Percentiles rank a stretch among this genome's conserved stretches.
phyloP scores from a whole-genome alignment of 2,329 filamentous ascomycete genomes.

The Celoporthe dispersa region DNA sequence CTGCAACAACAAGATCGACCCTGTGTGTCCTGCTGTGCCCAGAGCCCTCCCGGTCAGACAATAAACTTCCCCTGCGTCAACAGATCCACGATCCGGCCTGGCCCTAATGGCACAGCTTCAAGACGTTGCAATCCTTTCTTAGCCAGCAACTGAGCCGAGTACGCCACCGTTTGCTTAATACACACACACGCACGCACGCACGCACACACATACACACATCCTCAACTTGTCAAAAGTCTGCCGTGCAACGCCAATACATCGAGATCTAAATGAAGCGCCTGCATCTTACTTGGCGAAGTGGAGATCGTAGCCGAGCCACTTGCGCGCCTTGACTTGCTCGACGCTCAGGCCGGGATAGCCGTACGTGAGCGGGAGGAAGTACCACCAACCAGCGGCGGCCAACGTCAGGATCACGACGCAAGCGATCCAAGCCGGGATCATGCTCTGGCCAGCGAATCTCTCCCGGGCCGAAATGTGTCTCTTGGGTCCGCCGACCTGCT shows the following conservation, averaged over 20 bases:
- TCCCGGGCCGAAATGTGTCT: conserved; percentile 79
- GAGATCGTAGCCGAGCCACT: conserved; percentile 96
- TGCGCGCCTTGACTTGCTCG: conserved; percentile 77
- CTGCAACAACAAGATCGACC: not conserved
- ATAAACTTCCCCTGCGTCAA: not conserved
- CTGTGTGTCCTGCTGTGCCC: not conserved
- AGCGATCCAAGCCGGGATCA: conserved; percentile 80
- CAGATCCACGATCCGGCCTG: not conserved
- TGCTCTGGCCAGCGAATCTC: conserved; percentile 77
- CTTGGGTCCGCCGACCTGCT: conserved; percentile 47
- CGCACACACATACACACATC: not conserved
- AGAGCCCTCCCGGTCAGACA: not conserved
- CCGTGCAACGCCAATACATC: not conserved
- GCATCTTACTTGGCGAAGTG: conserved; percentile 92
- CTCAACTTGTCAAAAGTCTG: not conserved
- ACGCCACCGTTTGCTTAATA: not conserved
- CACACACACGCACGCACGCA: not conserved
- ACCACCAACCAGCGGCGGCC: conserved; percentile 81
- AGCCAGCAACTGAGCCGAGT: not conserved
- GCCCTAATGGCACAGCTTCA: not conserved
- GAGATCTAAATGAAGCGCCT: not conserved
- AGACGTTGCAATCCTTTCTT: not conserved
- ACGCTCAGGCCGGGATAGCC: conserved; percentile 87
- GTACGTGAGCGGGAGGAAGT: conserved; percentile 94
- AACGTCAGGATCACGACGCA: conserved; percentile 69